These are phyloP conservation scores for Mycena alexandri DNA, from an alignment of 768 basidiomycete genomes.

Conservation along the genomic window DNA sequence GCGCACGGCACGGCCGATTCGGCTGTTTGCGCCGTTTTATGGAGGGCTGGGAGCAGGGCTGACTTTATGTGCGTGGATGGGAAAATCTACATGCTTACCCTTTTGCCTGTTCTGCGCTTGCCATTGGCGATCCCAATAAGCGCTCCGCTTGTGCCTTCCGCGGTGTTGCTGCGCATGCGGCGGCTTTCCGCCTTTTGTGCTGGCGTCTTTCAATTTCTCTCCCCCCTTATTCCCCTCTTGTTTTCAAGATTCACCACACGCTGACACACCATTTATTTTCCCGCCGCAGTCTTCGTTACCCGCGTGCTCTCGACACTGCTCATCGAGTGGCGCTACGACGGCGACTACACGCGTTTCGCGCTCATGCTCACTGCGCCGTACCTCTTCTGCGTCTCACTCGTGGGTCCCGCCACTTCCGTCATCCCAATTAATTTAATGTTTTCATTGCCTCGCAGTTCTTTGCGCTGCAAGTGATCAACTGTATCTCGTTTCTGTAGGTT, in stretches of 20 bases:
- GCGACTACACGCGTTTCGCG: constrained; percentile 70
- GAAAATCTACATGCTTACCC: neutral
- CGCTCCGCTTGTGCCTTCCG: neutral
- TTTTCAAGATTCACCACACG: constrained; percentile 12
- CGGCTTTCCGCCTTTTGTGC: neutral
- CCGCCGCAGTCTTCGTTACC: constrained; percentile 70
- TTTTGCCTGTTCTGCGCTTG: neutral
- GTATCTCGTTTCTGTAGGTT: constrained; percentile 72
- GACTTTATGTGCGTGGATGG: constrained; percentile 63
- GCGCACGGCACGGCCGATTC: constrained; percentile 55
- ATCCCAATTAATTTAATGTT: constrained; percentile 4
- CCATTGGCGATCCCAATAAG: neutral
- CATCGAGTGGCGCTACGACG: constrained; percentile 78
- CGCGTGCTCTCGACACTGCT: constrained; percentile 70
- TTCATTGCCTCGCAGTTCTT: constrained; percentile 68
- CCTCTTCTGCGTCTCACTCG: constrained; percentile 80
- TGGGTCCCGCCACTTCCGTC: constrained; percentile 48
- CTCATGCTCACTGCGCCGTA: constrained; percentile 75
- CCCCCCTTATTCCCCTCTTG: neutral
- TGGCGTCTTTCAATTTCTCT: constrained; percentile 25
- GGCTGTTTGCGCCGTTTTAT: constrained; percentile 79
- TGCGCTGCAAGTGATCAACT: constrained; percentile 73
- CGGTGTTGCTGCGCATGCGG: no score
- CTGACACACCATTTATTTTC: constrained; percentile 1
- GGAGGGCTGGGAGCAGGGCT: constrained; percentile 74